Conservation (phyloP, 371 early-diverging fungal species). For the Mucor irregularis region DNA sequence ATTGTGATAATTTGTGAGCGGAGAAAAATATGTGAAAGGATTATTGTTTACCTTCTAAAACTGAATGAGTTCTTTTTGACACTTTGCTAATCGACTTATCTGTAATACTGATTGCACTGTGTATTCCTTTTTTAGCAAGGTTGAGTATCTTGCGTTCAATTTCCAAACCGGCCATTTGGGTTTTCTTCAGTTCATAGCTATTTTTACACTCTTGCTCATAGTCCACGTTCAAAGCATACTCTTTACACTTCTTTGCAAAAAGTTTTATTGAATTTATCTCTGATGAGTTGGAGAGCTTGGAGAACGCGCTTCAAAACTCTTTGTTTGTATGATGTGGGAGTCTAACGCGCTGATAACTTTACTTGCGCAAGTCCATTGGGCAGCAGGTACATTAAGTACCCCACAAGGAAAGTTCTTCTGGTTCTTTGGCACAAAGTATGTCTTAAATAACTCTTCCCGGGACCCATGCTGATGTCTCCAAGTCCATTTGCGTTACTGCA, state of each 20-base stretch:
- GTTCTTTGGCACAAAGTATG: conserved; percentile 2
- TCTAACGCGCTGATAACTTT: conserved; percentile 3
- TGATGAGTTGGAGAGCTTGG: conserved; percentile 1
- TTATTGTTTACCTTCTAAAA: conserved; percentile 2
- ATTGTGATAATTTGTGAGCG: neutral
- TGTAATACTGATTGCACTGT: conserved; percentile 3
- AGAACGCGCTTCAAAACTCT: conserved; percentile 1
- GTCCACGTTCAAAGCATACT: neutral
- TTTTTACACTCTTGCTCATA: conserved; percentile 4
- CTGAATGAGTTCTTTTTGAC: conserved; percentile 4
- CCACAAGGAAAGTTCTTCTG: conserved; percentile 1
- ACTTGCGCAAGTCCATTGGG: conserved; percentile 8
- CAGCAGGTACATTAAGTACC: conserved; percentile 4
- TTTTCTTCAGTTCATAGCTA: conserved; percentile 6
- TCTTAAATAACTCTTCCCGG: no score
- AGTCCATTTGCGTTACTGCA: neutral
- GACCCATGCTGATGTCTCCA: no score
- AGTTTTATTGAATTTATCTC: conserved; percentile 2
- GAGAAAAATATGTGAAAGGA: conserved; percentile 1
- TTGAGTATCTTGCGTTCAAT: conserved; percentile 7
- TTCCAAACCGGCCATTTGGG: conserved; percentile 5
- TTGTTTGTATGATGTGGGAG: conserved; percentile 6
- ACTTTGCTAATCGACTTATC: conserved; percentile 1
- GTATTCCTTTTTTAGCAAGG: conserved; percentile 7
- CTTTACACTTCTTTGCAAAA: conserved; percentile 9